Percentiles rank a stretch among this genome's conserved stretches.
These are phyloP conservation scores for Ceratocystis ficicola DNA, from an alignment of 2,329 filamentous ascomycete species.

Conservation along the genomic window DNA sequence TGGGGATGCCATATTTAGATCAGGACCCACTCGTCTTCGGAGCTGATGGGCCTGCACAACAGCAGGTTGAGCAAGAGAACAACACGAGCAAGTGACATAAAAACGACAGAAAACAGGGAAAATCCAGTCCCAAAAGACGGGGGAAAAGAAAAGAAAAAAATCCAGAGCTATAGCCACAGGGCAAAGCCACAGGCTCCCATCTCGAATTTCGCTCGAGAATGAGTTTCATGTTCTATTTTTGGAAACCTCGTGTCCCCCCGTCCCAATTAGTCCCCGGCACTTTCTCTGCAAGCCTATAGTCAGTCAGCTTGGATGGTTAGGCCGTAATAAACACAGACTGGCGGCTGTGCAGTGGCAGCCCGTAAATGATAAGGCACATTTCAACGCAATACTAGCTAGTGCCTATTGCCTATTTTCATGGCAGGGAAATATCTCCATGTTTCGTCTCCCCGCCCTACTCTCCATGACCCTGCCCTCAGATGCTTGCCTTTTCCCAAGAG, in stretches of 20 bases:
- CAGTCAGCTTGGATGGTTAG: neutral
- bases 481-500: too few species aligned
- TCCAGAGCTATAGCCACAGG: too few species aligned
- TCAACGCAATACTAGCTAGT: neutral
- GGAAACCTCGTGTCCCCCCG: neutral
- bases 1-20: neutral
- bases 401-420: neutral
- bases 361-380: neutral
- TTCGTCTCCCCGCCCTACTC: too few species aligned
- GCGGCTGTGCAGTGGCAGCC: neutral
- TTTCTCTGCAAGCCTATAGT: neutral
- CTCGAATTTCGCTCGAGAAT: too few species aligned
- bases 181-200: too few species aligned
- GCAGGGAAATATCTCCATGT: too few species aligned
- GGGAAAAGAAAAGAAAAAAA: too few species aligned
- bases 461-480: too few species aligned
- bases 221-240: conserved; percentile 9
- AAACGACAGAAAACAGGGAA: neutral
- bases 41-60: neutral
- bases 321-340: neutral
- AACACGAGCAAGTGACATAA: neutral
- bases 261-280: neutral
- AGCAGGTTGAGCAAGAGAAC: neutral
- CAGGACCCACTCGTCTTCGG: neutral
- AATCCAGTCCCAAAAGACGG: too few species aligned